A percentile compares a stretch with the other conserved stretches of the same genome.
Conservation (phyloP, 2,329 filamentous ascomycete genomes). For the Hymenoscyphus fructigenus region DNA sequence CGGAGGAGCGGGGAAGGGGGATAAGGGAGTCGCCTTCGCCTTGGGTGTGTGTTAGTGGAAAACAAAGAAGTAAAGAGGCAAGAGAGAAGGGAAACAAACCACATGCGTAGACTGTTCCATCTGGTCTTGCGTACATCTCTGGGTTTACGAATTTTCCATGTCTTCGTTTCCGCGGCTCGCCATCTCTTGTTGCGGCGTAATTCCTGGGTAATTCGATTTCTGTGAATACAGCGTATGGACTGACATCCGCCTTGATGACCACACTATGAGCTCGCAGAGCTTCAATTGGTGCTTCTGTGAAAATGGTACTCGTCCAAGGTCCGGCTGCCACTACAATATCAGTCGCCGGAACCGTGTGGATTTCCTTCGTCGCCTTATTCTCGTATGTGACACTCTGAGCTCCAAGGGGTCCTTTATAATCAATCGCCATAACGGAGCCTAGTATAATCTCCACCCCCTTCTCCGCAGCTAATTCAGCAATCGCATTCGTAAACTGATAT, state of each 20-base stretch:
- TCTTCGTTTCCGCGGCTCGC: constrained; percentile 49
- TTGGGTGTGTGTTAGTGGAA: constrained; percentile 30
- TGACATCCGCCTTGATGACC: constrained; percentile 63
- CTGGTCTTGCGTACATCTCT: constrained; percentile 90
- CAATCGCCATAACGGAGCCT: constrained; percentile 68
- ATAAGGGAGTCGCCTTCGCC: constrained; percentile 75
- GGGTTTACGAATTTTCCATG: constrained; percentile 70
- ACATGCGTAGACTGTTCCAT: constrained; percentile 89
- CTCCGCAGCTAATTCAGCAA: constrained; percentile 72
- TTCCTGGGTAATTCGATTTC: constrained; percentile 71
- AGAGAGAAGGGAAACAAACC: constrained; percentile 48
- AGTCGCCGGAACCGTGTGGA: constrained; percentile 53
- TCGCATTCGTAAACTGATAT: constrained; percentile 81
- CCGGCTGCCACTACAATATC: constrained; percentile 45
- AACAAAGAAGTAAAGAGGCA: too few relatives aligned
- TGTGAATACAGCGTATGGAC: constrained; percentile 80
- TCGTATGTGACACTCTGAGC: constrained; percentile 68
- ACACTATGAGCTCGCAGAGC: constrained; percentile 64
- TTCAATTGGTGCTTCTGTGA: constrained; percentile 58
- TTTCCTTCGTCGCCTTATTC: constrained; percentile 49
- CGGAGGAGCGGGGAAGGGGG: constrained; percentile 73
- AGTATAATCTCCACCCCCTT: constrained; percentile 67
- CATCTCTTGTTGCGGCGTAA: constrained; percentile 54
- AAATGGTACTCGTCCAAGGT: constrained; percentile 61
- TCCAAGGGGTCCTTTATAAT: constrained; percentile 56